Percentiles rank a stretch among this genome's conserved stretches.
Conservation (phyloP, 2,329 filamentous ascomycete genomes). For the Metarhizium brunneum region DNA sequence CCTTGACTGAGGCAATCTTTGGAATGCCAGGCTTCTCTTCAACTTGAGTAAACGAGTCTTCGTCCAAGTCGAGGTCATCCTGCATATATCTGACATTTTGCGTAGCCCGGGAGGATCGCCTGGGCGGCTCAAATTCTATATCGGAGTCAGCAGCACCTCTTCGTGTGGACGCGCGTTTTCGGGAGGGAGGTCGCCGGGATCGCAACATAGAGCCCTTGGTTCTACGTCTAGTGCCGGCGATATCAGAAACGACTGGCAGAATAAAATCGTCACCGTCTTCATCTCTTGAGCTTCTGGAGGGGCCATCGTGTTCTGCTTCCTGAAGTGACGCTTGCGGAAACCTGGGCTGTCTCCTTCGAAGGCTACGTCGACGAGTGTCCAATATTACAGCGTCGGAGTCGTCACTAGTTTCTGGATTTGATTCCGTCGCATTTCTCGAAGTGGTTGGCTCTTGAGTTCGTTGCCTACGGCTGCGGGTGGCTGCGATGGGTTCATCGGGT, state of each 20-base stretch:
- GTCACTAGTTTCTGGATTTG: constrained; percentile 3
- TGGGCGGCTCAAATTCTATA: constrained; percentile 44
- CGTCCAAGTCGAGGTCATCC: constrained; percentile 47
- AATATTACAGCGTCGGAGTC: constrained; percentile 4
- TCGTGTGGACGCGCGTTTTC: constrained; percentile 10
- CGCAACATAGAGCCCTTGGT: constrained; percentile 10
- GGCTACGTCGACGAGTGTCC: constrained; percentile 8
- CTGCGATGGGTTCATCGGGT: constrained; percentile 5
- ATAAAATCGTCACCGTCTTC: constrained; percentile 25
- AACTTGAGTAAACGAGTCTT: constrained; percentile 44
- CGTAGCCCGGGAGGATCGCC: constrained; percentile 39
- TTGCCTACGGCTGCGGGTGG: not conserved
- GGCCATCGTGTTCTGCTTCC: not conserved
- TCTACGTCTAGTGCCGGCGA: constrained; percentile 15
- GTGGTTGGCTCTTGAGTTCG: not conserved
- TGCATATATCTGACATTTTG: constrained; percentile 34
- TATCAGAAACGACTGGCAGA: constrained; percentile 27
- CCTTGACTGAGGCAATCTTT: constrained; percentile 57
- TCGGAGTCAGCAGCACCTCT: constrained; percentile 27
- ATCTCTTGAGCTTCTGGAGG: constrained; percentile 8
- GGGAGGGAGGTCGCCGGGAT: constrained; percentile 12
- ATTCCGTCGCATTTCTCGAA: constrained; percentile 2
- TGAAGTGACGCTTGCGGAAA: not conserved
- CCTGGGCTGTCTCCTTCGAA: constrained; percentile 1
- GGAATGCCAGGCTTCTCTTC: constrained; percentile 38